Evolutionary conservation across 2,329 filamentous ascomycete genomes (phyloP), one percentile per base, ranked within the genome.

Genomic region (Fusarium devonianum): DNA sequence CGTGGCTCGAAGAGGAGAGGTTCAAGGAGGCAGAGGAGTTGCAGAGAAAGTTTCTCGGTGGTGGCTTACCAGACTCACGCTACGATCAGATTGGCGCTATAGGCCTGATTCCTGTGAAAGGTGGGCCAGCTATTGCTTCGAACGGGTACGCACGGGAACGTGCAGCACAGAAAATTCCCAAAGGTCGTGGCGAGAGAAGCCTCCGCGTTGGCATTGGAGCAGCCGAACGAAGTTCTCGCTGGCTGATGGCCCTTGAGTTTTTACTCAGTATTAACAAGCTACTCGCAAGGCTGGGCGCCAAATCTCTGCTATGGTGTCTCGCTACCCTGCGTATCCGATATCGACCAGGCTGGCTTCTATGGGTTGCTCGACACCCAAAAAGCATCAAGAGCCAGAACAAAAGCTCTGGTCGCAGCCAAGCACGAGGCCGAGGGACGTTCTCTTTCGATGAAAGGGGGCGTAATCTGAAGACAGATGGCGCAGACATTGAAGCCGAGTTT

Each of bases 1-100:
- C 94, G 0, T 99, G 94, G 93, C 76, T 97, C 3, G 94, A 99
- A 67, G 89, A 93, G 62, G 89, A 96, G 59, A 83, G 92, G 5
- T 78, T 93, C 8, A 81, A 85, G 33, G 91, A 97, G 65, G 78
- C 96, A 3, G 86, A 94, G 60, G 75, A 79, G 49, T 60, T 83
- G 26, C 75, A 78, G 26, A 77, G 76, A 63, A 78, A 81, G 38
- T 79, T 77, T 72, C 69, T 79, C 5, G 75, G 74, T 5, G 71
- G 77, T 12, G 76, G 76, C 16, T 62, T 77, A 2, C 71, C 75
- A 2, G 76, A 76, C 11, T 75, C 78, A 3, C 74, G 73, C 3
- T 80, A 80, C 46, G 80, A 84, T 49, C 75, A 77, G 7, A 73
- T 78, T 14, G 81, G 81, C 2, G 77, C 78, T 1, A 80, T 83